Evolutionary conservation across 371 early-diverging fungal genomes (phyloP).

Genomic region (Mucor circinelloides): DNA sequence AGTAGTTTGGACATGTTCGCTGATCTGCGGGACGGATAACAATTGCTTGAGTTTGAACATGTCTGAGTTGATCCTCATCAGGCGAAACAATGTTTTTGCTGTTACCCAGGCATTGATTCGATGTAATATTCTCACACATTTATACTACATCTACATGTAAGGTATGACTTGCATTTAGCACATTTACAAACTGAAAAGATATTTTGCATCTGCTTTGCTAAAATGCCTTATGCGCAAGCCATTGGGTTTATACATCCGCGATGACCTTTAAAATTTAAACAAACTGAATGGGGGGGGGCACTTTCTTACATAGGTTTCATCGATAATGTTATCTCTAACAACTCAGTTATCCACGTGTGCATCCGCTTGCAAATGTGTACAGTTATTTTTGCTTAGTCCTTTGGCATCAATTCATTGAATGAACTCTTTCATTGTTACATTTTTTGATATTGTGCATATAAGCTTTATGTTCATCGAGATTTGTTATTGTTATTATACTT

Average conservation of each 20-base stretch:
- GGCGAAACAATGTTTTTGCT: too few relatives aligned
- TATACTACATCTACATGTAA: too few relatives aligned
- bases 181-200: too few relatives aligned
- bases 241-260: too few relatives aligned
- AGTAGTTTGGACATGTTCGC: not conserved
- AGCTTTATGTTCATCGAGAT: not conserved
- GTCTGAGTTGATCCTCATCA: too few relatives aligned
- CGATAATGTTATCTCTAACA: not conserved
- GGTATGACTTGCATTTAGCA: too few relatives aligned
- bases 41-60: not conserved
- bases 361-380: not conserved
- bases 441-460: not conserved
- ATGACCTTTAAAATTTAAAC: not conserved
- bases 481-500: not conserved
- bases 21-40: not conserved
- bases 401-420: not conserved
- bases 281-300: too few relatives aligned
- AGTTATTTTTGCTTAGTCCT: not conserved
- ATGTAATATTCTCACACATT: too few relatives aligned
- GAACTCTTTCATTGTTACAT: not conserved
- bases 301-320: not conserved
- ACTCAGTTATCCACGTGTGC: not conserved
- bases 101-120: too few relatives aligned
- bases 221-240: too few relatives aligned
- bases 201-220: too few relatives aligned